Percentiles rank a stretch among this genome's conserved stretches.
These are phyloP conservation scores for Lonicera japonica DNA, from an alignment of 129 eudicot genomes.

Conservation along the genomic window DNA sequence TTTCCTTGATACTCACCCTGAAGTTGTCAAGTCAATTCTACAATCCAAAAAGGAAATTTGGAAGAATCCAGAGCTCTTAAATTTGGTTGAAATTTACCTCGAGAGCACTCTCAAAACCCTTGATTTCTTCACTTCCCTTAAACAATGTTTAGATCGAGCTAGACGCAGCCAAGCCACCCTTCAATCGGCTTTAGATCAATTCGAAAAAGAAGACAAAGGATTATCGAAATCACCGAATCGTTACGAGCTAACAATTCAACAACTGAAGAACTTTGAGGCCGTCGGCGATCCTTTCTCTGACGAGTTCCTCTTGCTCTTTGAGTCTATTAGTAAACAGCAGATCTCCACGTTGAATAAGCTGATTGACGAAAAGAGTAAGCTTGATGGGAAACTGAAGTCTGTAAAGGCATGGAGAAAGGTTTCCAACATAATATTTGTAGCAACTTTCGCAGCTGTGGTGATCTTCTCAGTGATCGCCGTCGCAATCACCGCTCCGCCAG, in stretches of 20 bases:
- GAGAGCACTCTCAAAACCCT: too few relatives aligned
- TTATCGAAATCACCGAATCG: too few relatives aligned
- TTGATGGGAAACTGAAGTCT: constrained; percentile 42
- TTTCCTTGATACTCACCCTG: too few relatives aligned
- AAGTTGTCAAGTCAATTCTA: too few relatives aligned
- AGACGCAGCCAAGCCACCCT: too few relatives aligned
- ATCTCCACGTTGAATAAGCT: constrained; percentile 39
- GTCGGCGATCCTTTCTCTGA: constrained; percentile 43
- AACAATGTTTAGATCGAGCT: too few relatives aligned
- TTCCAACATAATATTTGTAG: constrained; percentile 55
- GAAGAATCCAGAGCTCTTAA: too few relatives aligned
- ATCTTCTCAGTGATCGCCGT: constrained; percentile 76
- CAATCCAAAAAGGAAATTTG: too few relatives aligned
- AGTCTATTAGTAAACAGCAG: constrained; percentile 37
- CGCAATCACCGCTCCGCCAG: constrained; percentile 67
- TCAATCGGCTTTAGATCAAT: too few relatives aligned
- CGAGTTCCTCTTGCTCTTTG: constrained; percentile 41
- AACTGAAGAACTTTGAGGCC: constrained; percentile 36
- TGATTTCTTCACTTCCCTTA: too few relatives aligned
- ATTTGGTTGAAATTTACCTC: too few relatives aligned
- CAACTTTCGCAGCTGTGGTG: constrained; percentile 51
- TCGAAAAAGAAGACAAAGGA: too few relatives aligned
- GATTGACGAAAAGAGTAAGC: constrained; percentile 33
- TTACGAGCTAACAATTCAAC: constrained; percentile 12
- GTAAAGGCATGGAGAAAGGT: constrained; percentile 53